Conservation (phyloP, 345 rosid genomes). For the Firmiana major region DNA sequence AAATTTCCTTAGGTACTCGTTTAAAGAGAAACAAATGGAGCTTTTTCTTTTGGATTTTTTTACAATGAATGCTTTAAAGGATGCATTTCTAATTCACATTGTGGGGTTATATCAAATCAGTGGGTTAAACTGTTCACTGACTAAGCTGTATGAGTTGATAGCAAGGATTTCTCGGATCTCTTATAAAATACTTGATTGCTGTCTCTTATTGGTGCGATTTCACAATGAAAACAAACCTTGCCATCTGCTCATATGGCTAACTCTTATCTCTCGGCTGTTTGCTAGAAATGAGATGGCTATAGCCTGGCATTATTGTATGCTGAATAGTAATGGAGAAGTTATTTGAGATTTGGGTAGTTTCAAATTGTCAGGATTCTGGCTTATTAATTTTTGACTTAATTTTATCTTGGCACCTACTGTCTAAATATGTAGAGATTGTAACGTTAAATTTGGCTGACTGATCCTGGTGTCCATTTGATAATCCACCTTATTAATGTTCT, state of each 20-base stretch:
- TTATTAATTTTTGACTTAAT: not conserved
- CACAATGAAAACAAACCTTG: too few relatives aligned
- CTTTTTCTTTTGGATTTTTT: too few relatives aligned
- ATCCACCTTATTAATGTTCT: too few relatives aligned
- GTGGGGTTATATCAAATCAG: not conserved
- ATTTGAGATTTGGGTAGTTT: too few relatives aligned
- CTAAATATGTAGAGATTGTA: not conserved
- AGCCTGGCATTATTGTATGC: too few relatives aligned
- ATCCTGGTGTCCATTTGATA: too few relatives aligned
- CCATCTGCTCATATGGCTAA: too few relatives aligned
- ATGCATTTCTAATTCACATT: not conserved
- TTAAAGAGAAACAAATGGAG: not conserved
- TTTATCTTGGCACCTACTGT: not conserved
- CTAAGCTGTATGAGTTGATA: not conserved
- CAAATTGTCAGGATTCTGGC: too few relatives aligned
- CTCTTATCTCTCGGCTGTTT: too few relatives aligned
- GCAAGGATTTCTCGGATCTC: not conserved
- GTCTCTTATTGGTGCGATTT: not conserved
- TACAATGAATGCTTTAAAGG: not conserved
- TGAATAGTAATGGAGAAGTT: too few relatives aligned
- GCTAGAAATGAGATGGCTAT: too few relatives aligned
- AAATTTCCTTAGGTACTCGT: not conserved
- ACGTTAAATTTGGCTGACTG: not conserved
- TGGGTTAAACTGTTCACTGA: not conserved
- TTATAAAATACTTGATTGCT: not conserved